Evolutionary conservation across 495 filamentous ascomycete genomes (phyloP).

Genomic region (Haplographium delicatum): DNA sequence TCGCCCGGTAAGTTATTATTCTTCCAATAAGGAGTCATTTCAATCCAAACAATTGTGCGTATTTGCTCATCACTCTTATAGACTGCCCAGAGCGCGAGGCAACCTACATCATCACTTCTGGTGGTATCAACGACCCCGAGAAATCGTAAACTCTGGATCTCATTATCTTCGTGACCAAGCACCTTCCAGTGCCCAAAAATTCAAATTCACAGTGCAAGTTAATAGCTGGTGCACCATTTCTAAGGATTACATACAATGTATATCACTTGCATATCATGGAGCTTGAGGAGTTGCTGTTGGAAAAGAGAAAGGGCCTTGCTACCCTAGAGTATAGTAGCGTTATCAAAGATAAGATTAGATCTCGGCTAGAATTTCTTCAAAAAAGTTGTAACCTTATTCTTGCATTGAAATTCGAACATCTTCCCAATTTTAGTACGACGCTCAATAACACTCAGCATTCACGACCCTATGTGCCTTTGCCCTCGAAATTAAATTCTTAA

Average conservation of each 20-base stretch:
- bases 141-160: slow-evolving; percentile 38
- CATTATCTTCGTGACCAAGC: not conserved
- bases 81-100: slow-evolving; percentile 75
- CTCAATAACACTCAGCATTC: too few relatives aligned
- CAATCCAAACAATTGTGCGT: not conserved
- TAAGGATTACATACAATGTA: too few relatives aligned
- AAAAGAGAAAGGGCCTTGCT: slow-evolving; percentile 4
- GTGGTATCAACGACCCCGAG: slow-evolving; percentile 70
- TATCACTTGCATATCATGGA: slow-evolving; percentile 4
- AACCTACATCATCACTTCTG: slow-evolving; percentile 73
- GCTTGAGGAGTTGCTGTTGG: slow-evolving; percentile 16
- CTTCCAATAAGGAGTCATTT: not conserved
- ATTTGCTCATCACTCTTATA: slow-evolving; percentile 18
- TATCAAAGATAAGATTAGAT: slow-evolving; percentile 22
- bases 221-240: too few relatives aligned
- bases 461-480: slow-evolving; percentile 6
- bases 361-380: slow-evolving; percentile 13
- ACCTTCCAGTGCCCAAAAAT: too few relatives aligned
- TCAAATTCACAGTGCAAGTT: too few relatives aligned
- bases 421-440: too few relatives aligned
- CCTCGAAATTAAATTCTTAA: too few relatives aligned
- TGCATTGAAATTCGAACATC: too few relatives aligned
- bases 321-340: not conserved
- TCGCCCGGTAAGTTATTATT: slow-evolving; percentile 54
- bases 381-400: slow-evolving; percentile 10